Percentiles rank a stretch among this genome's conserved stretches.
These are phyloP conservation scores for Musa beccarii DNA, from an alignment of 176 grass and related monocot genomes.

Conservation along the genomic window DNA sequence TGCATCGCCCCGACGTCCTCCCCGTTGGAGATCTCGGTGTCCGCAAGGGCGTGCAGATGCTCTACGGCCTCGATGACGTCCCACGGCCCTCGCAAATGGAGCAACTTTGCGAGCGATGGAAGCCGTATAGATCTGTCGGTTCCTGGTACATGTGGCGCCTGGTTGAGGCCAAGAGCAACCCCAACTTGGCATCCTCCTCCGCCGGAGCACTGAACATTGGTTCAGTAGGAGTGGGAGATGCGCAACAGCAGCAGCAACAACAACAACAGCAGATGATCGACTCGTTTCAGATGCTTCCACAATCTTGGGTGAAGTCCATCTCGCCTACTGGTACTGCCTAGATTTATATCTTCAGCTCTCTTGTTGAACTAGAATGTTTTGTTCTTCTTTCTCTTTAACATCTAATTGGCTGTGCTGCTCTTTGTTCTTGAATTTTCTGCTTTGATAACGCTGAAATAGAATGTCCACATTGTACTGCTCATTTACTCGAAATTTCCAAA, in stretches of 20 bases:
- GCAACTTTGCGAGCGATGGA: slow-evolving; percentile 73
- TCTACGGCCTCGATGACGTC: slow-evolving; percentile 60
- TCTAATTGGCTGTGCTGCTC: neutral
- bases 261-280: slow-evolving; percentile 22
- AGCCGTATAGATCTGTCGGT: slow-evolving; percentile 77
- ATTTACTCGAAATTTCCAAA: neutral
- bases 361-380: neutral
- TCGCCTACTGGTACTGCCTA: slow-evolving; percentile 6
- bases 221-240: slow-evolving; percentile 11
- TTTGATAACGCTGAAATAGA: no score
- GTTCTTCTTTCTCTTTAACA: neutral
- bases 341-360: neutral
- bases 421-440: neutral
- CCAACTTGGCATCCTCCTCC: slow-evolving; percentile 15
- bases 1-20: slow-evolving; percentile 86
- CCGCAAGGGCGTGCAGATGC: slow-evolving; percentile 84
- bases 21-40: slow-evolving; percentile 75
- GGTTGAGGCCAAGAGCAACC: slow-evolving; percentile 45
- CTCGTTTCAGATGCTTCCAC: slow-evolving; percentile 57
- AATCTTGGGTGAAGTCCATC: slow-evolving; percentile 25
- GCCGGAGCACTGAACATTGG: neutral
- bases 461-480: neutral
- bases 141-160: slow-evolving; percentile 98
- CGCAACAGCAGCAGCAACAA: slow-evolving; percentile 20
- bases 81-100: slow-evolving; percentile 86